Percentiles rank a stretch among this genome's conserved stretches.
phyloP scores from a whole-genome alignment of 2,329 filamentous ascomycete genomes.

The Hypoxylon sp. region DNA sequence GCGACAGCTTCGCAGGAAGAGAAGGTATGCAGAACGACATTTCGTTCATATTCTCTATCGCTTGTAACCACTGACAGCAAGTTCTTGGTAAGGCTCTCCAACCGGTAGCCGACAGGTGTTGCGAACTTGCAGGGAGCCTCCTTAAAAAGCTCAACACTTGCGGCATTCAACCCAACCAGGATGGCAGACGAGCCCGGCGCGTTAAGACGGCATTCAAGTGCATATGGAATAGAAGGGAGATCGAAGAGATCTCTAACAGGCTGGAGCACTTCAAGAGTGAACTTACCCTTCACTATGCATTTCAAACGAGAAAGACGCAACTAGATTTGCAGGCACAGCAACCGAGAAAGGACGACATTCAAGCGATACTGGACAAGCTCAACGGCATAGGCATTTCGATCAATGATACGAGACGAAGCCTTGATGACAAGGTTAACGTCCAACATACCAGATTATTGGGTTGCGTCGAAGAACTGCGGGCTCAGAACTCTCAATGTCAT shows the following conservation, averaged over 20 bases:
- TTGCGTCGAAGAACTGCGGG: slow-evolving; percentile 19
- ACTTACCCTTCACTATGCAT: slow-evolving; percentile 30
- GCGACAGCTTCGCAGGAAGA: slow-evolving; percentile 25
- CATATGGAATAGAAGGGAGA: slow-evolving; percentile 41
- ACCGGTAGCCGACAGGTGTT: slow-evolving; percentile 36
- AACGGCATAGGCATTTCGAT: slow-evolving; percentile 12
- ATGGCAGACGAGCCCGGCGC: slow-evolving; percentile 24
- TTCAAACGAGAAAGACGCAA: slow-evolving; percentile 24
- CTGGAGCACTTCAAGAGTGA: slow-evolving; percentile 35
- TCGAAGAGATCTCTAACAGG: slow-evolving; percentile 34
- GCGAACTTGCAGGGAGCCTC: slow-evolving; percentile 35
- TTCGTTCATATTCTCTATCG: neutral
- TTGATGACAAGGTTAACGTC: neutral
- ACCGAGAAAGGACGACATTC: slow-evolving; percentile 21
- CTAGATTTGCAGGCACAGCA: slow-evolving; percentile 22
- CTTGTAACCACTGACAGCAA: neutral
- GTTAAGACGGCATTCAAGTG: slow-evolving; percentile 25
- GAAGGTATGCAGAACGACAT: slow-evolving; percentile 10
- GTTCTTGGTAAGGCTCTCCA: slow-evolving; percentile 23
- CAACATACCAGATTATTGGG: slow-evolving; percentile 15
- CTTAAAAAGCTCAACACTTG: slow-evolving; percentile 34
- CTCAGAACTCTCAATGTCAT: slow-evolving; percentile 28
- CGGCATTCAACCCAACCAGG: slow-evolving; percentile 24
- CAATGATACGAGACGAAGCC: slow-evolving; percentile 5
- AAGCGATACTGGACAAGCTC: slow-evolving; percentile 19